phyloP scores from a whole-genome alignment of 495 filamentous ascomycete species.

The Penicillium coprophilum region DNA sequence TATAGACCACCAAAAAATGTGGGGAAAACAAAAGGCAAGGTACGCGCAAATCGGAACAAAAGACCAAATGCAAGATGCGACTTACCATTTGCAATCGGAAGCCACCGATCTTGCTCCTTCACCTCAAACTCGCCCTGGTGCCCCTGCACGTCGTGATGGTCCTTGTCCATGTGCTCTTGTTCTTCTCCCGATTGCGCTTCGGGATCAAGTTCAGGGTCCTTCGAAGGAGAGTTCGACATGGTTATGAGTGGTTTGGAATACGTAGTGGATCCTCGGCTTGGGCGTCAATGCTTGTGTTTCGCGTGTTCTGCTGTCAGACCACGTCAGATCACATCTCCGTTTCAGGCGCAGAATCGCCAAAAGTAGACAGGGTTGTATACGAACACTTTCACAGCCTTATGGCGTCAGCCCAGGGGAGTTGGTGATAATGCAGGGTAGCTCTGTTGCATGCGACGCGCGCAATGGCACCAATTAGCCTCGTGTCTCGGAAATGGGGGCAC shows the following conservation, averaged over 20 bases:
- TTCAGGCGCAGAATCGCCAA: conserved; percentile 33
- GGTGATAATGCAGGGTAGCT: conserved; percentile 36
- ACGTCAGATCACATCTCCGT: conserved; percentile 45
- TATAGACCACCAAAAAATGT: conserved; percentile 15
- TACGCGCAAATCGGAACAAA: conserved; percentile 58
- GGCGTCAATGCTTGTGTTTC: conserved; percentile 33
- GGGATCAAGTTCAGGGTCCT: conserved; percentile 85
- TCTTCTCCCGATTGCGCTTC: conserved; percentile 93
- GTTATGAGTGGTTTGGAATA: conserved; percentile 53
- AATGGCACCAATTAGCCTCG: conserved; percentile 33
- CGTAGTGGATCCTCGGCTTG: conserved; percentile 39
- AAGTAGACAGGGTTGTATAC: conserved; percentile 30
- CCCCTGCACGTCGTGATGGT: conserved; percentile 63
- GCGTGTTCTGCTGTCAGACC: conserved; percentile 60
- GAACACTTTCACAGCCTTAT: conserved; percentile 39
- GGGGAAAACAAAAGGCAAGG: conserved; percentile 42
- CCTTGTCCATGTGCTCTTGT: conserved; percentile 69
- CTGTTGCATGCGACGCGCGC: conserved; percentile 40
- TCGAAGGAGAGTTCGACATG: conserved; percentile 92
- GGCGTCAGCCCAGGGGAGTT: conserved; percentile 36
- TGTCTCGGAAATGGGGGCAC: conserved; percentile 16
- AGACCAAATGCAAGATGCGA: conserved; percentile 57
- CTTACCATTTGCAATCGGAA: conserved; percentile 95
- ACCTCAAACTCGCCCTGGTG: conserved; percentile 87
- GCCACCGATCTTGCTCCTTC: conserved; percentile 99